Base-by-base conservation (phyloP, 345 rosid genomes). In the Brassica cretica region DNA sequence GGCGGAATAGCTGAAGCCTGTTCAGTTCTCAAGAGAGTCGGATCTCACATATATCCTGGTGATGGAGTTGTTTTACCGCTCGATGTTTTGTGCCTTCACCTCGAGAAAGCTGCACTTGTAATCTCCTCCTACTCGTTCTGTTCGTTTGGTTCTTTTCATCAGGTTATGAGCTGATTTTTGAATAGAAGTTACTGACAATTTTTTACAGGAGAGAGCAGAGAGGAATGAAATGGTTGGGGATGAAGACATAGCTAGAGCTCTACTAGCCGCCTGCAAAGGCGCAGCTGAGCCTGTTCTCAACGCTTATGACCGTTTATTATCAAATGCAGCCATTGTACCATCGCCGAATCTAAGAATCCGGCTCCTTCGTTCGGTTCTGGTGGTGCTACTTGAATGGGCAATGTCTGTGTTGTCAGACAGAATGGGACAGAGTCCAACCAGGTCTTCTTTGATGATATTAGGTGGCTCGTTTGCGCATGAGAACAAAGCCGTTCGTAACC, bases 1-100 rank as follows among this genome's bases (percentile, higher is more conserved):
- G 98, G 98, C 55, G 99, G 98, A 53, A 84, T 95, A 78, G 97
- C 89, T 8, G 99, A 95, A 84, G 98, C 97, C 18, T 93, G 94
- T 84, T 85, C 96, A 1, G 91, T 93, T 19, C 82, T 93, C 76
- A 93, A 91, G 87, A 90, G 94, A 80, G 92, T 95, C 64, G 96
- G 96, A 51, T 91, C 98, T 35, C 84, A 76, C 46, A 74, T 85
- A 53, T 93, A 95, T 86, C 98, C 98, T 66, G 99, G 99, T n/a
- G 97, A 90, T 84, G 99, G 98, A 69, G 89, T 93, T 74, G 85
- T 90, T 80, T 84, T 93, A 79, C 99, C 97, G 5, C 83, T 91
- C 70, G 98, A 93, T 58, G 84, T 89, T 76, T 65, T 91, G 11
- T 93, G 99, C 79, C 94, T 95, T 80, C 98, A 93, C 83, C 92